Evolutionary conservation across 2,329 filamentous ascomycete species (phyloP).

Genomic region (Aspergillaceae sp.): DNA sequence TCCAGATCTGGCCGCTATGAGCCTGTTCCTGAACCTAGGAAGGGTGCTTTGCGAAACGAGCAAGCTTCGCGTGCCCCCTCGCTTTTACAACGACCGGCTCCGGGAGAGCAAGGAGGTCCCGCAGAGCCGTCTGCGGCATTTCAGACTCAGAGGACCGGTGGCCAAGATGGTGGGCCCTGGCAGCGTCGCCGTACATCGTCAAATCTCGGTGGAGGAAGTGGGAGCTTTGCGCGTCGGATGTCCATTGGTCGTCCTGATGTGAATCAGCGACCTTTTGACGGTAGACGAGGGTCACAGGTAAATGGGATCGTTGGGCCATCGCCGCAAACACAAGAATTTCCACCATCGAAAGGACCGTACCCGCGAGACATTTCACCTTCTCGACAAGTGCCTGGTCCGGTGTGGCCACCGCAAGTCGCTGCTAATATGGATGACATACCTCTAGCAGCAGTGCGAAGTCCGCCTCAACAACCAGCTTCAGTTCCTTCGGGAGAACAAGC

Average conservation of each 20-base stretch:
- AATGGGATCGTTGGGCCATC: slow-evolving; percentile 29
- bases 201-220: slow-evolving; percentile 80
- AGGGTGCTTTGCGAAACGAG: slow-evolving; percentile 61
- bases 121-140: slow-evolving; percentile 81
- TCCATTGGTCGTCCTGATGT: slow-evolving; percentile 45
- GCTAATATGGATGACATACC: slow-evolving; percentile 22
- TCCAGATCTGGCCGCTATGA: slow-evolving; percentile 93
- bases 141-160: slow-evolving; percentile 64
- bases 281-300: slow-evolving; percentile 31
- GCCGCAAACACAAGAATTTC: slow-evolving; percentile 18
- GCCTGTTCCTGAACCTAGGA: slow-evolving; percentile 67
- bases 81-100: slow-evolving; percentile 64
- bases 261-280: slow-evolving; percentile 31
- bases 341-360: slow-evolving; percentile 14
- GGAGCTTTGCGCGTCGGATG: slow-evolving; percentile 56
- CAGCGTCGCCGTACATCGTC: slow-evolving; percentile 76
- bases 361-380: slow-evolving; percentile 17
- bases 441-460: slow-evolving; percentile 11
- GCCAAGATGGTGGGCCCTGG: slow-evolving; percentile 57
- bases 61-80: slow-evolving; percentile 61
- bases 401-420: slow-evolving; percentile 22
- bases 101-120: slow-evolving; percentile 54
- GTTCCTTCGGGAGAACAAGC: slow-evolving; percentile 12
- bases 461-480: slow-evolving; percentile 11
- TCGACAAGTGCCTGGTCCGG: slow-evolving; percentile 18